These are phyloP conservation scores for Fimicolochytrium jonesii DNA, from an alignment of 192 early-diverging fungal genomes.

Conservation along the genomic window DNA sequence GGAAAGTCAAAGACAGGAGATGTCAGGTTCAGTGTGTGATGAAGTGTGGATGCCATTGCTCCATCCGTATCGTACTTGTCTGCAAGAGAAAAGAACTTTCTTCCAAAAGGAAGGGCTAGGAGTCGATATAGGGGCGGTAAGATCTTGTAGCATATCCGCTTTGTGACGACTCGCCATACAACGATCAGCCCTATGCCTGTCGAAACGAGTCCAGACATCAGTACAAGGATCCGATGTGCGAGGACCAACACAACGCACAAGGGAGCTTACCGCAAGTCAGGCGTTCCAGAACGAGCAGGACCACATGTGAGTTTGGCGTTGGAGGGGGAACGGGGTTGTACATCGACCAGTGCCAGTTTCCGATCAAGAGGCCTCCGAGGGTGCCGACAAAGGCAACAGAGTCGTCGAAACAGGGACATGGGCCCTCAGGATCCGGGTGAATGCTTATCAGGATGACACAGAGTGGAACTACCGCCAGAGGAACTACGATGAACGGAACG, in stretches of 20 bases:
- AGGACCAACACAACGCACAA: background rate
- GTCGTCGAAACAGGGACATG: slow-evolving; percentile 75
- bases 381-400: slow-evolving; percentile 64
- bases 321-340: background rate
- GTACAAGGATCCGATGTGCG: background rate
- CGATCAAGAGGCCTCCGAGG: slow-evolving; percentile 54
- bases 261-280: background rate
- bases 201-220: background rate
- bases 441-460: slow-evolving; percentile 23
- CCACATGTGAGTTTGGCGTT: background rate
- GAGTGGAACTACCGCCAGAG: background rate
- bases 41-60: background rate
- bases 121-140: slow-evolving; percentile 14
- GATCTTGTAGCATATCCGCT: slow-evolving; percentile 11
- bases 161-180: slow-evolving; percentile 13
- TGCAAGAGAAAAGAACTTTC: slow-evolving; percentile 21
- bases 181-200: slow-evolving; percentile 15
- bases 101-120: slow-evolving; percentile 13
- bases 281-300: background rate
- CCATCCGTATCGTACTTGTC: slow-evolving; percentile 15
- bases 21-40: background rate
- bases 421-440: slow-evolving; percentile 62
- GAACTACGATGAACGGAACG: background rate
- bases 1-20: background rate
- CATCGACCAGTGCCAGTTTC: slow-evolving; percentile 43